Evolutionary conservation across 495 filamentous ascomycete genomes (phyloP), one percentile per base, ranked within the genome.

Genomic region (Barbatosphaeria neglecta): DNA sequence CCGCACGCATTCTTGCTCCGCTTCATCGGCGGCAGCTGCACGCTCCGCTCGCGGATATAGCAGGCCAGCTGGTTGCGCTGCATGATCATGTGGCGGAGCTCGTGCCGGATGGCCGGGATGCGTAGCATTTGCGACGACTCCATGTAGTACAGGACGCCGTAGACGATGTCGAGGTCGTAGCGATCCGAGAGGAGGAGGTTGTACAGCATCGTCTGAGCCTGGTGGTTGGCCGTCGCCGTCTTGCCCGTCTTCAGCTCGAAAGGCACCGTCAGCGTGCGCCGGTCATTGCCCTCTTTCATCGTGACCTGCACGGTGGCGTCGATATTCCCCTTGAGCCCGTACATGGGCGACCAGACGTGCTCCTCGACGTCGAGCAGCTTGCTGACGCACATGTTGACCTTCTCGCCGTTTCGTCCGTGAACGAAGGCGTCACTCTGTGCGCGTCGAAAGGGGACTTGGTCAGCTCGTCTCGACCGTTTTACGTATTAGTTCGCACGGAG

Each of bases 291-390:
- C 67, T 95, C 87, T 37, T 79, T 62, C 68, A 93, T 83, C 5
- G 76, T 77, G n/a, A 90, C 80, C 65, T 97, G 86, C 11, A 98
- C 83, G 4, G 92, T 97, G n/a, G 92, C 92, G 67, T 98, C 92
- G 46, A 98, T 87, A 59, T 95, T 97, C 24, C 92, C 92, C 66
- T 98, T 97, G 6, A 98, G 72, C 0, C 92, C 92, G 58, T 90
- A 97, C 81, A 86, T 87, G 6, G 92, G 92, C 15, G 92, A 96
- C 92, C 90, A 96, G 31, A 96, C 76, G 55, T 96, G 90, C 62
- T 98, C 92, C 62, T 98, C 92, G 18, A 97, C 87, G 57, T 95
- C 92, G 37, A 98, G 81, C 27, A 98, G 68, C 59, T 95, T 96
- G 61, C 79, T 95, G 51, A 98, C 80, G 55, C 83, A 87, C 73